Evolutionary conservation across 1,139 yeast species (phyloP).

Genomic region (Hansenula sp.): DNA sequence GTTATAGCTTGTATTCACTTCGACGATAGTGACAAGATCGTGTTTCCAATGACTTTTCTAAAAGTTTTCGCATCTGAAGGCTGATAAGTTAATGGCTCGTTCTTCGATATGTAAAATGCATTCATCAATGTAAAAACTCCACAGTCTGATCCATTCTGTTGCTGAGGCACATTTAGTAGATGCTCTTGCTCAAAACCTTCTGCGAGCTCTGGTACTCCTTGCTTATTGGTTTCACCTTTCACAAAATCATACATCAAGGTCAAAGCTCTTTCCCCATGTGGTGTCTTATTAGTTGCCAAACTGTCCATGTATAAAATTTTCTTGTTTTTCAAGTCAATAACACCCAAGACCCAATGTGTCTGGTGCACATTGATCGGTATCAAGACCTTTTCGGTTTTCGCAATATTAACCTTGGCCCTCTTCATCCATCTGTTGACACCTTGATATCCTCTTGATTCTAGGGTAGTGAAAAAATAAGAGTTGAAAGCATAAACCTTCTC

Average conservation of each 20-base stretch:
- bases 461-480: constrained; percentile 78
- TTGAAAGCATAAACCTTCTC: constrained; percentile 64
- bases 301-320: constrained; percentile 78
- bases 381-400: constrained; percentile 58
- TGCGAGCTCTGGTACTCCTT: constrained; percentile 28
- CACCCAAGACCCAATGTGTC: constrained; percentile 92
- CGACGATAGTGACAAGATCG: constrained; percentile 9
- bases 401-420: constrained; percentile 68
- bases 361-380: constrained; percentile 81
- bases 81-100: constrained; percentile 44
- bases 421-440: constrained; percentile 92
- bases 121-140: constrained; percentile 91
- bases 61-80: constrained; percentile 69
- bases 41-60: constrained; percentile 64
- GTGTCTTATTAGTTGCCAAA: constrained; percentile 37
- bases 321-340: constrained; percentile 56
- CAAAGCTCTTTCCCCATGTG: constrained; percentile 56
- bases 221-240: constrained; percentile 48
- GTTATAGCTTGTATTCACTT: not conserved
- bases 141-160: constrained; percentile 88
- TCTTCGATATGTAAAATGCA: constrained; percentile 55
- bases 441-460: constrained; percentile 66
- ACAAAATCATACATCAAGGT: constrained; percentile 54
- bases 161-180: constrained; percentile 64
- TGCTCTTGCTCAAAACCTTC: constrained; percentile 30